Evolutionary conservation across 176 grass and related monocot species (phyloP).

Genomic region (Rhynchospora pubera): DNA sequence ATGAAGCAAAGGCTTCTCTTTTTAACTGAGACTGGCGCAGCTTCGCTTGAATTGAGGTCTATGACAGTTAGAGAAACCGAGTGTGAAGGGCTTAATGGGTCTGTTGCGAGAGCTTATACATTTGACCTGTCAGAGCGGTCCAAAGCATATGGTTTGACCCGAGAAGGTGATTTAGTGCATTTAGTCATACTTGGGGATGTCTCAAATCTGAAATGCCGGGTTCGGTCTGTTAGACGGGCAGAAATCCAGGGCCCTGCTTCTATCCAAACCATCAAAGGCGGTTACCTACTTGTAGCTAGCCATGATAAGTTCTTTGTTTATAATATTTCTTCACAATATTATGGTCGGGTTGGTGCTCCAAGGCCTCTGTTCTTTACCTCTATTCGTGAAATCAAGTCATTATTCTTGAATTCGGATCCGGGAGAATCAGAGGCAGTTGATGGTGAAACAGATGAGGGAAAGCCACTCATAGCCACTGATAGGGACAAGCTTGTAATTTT

Average conservation of each 20-base stretch:
- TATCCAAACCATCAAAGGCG: slow-evolving; percentile 69
- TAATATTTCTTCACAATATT: slow-evolving; percentile 88
- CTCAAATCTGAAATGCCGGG: slow-evolving; percentile 77
- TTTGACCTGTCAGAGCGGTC: slow-evolving; percentile 80
- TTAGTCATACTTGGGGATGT: slow-evolving; percentile 79
- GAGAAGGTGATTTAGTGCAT: slow-evolving; percentile 65
- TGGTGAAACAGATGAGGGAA: slow-evolving; percentile 21
- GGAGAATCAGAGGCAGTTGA: neutral
- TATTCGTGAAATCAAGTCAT: slow-evolving; percentile 72
- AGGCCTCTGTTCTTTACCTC: slow-evolving; percentile 43
- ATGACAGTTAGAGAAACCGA: slow-evolving; percentile 73
- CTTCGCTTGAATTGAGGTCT: slow-evolving; percentile 69
- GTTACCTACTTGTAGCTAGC: slow-evolving; percentile 63
- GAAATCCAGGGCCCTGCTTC: slow-evolving; percentile 56
- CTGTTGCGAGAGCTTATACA: slow-evolving; percentile 53
- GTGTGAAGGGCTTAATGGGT: slow-evolving; percentile 70
- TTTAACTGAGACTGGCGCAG: slow-evolving; percentile 70
- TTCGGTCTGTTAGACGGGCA: slow-evolving; percentile 51
- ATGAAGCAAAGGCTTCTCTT: slow-evolving; percentile 91
- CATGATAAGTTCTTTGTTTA: slow-evolving; percentile 72
- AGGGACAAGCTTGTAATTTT: slow-evolving; percentile 82
- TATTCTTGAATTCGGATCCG: slow-evolving; percentile 41
- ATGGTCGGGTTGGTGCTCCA: slow-evolving; percentile 66
- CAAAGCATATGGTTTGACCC: slow-evolving; percentile 85
- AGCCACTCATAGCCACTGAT: slow-evolving; percentile 56